Percentiles rank a stretch among this genome's conserved stretches.
phyloP scores from a whole-genome alignment of 129 eudicot species.

The Dittrichia graveolens region DNA sequence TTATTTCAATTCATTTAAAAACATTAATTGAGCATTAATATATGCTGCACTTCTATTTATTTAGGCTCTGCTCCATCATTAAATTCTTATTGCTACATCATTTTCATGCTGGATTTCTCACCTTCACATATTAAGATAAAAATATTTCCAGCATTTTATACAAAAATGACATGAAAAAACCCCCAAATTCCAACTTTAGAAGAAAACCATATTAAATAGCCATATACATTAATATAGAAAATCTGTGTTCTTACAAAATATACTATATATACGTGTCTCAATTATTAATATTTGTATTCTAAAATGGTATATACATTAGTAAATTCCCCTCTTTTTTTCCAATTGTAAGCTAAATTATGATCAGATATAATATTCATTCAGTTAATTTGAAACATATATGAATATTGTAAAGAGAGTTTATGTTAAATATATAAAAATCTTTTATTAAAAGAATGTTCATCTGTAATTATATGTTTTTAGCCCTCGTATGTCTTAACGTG shows the following conservation, averaged over 20 bases:
- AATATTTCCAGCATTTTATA: not conserved
- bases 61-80: slow-evolving; percentile 24
- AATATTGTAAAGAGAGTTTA: no score
- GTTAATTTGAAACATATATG: no score
- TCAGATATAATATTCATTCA: no score
- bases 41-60: slow-evolving; percentile 17
- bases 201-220: not conserved
- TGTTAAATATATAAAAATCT: no score
- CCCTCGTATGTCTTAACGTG: no score
- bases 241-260: not conserved
- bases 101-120: slow-evolving; percentile 7
- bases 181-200: not conserved
- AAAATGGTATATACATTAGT: no score
- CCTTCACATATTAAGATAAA: not conserved
- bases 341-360: no score
- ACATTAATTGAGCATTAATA: slow-evolving; percentile 24
- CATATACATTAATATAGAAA: not conserved
- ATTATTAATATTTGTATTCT: no score
- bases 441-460: no score
- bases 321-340: no score
- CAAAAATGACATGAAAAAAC: not conserved
- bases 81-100: not conserved
- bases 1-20: slow-evolving; percentile 6
- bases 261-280: not conserved
- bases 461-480: no score